Evolutionary conservation across 331 rosid genomes (phyloP).

Genomic region (Ulmus americana): DNA sequence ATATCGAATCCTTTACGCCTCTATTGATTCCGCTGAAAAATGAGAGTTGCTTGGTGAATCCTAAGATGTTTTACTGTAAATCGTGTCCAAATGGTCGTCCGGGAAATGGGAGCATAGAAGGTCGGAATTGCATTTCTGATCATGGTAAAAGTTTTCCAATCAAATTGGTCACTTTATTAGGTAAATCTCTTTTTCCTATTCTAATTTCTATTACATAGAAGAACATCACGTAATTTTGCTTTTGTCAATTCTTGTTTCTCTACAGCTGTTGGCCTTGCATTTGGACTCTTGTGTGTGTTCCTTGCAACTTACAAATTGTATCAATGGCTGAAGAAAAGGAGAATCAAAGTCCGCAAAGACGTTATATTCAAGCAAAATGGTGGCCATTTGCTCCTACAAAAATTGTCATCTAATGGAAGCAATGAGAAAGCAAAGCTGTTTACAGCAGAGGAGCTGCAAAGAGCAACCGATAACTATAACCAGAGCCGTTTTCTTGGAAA

Average conservation of each 20-base stretch:
- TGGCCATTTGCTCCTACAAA: slow-evolving; percentile 42
- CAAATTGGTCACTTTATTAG: slow-evolving; percentile 31
- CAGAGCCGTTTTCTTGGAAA: slow-evolving; percentile 47
- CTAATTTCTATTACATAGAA: background rate
- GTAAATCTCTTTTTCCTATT: slow-evolving; percentile 12
- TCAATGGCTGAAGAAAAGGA: slow-evolving; percentile 26
- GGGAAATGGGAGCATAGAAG: background rate
- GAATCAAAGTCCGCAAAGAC: slow-evolving; percentile 25
- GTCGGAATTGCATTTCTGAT: slow-evolving; percentile 19
- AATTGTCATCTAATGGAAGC: slow-evolving; percentile 26
- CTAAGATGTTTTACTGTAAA: slow-evolving; percentile 34
- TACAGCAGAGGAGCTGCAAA: slow-evolving; percentile 39
- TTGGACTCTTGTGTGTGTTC: slow-evolving; percentile 29
- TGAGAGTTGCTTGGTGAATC: slow-evolving; percentile 31
- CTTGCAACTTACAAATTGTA: slow-evolving; percentile 29
- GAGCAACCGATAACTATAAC: slow-evolving; percentile 59
- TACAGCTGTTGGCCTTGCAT: slow-evolving; percentile 46
- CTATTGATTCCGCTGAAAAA: slow-evolving; percentile 41
- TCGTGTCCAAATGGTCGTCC: slow-evolving; percentile 11
- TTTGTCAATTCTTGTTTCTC: background rate
- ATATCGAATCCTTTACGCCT: slow-evolving; percentile 21
- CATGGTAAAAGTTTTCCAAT: slow-evolving; percentile 27
- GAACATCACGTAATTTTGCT: background rate
- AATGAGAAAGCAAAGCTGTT: slow-evolving; percentile 40
- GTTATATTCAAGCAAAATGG: slow-evolving; percentile 52